Conservation (phyloP, 805 yeast species). For the Saccharomyces kudriavzevii region DNA sequence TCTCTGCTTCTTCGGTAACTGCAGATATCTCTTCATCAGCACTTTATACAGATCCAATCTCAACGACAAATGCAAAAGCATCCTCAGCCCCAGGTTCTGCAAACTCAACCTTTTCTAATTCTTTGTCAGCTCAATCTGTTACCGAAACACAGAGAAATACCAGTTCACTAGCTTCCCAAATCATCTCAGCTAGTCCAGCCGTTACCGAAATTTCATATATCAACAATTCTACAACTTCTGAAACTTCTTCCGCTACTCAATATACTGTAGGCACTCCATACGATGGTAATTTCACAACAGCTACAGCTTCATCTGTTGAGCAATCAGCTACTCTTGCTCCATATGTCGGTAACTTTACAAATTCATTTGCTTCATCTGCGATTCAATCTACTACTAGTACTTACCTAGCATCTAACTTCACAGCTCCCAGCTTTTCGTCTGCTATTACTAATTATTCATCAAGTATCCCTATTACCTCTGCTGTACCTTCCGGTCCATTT, state of each 20-base stretch:
- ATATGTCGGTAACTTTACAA: background rate
- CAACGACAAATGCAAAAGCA: background rate
- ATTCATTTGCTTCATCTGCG: background rate
- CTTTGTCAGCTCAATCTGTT: background rate
- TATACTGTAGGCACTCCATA: background rate
- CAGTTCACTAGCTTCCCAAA: background rate
- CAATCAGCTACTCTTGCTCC: background rate
- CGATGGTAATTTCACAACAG: background rate
- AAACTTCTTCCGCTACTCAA: background rate
- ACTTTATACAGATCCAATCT: background rate
- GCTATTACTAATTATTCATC: background rate
- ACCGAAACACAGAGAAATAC: background rate
- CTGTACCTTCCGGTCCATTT: background rate
- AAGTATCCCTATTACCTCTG: background rate
- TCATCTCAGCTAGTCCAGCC: background rate
- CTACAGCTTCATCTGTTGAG: background rate
- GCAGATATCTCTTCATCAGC: background rate
- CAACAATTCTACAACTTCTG: background rate
- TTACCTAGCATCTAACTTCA: background rate
- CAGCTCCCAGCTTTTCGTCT: background rate
- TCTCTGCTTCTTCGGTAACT: slow-evolving; percentile 4
- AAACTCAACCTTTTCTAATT: background rate
- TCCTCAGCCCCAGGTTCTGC: slow-evolving; percentile 2
- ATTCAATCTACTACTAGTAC: background rate
- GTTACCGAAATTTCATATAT: background rate